A percentile compares a stretch with the other conserved stretches of the same genome.
phyloP scores from a whole-genome alignment of 441 rosid species.

The Adansonia madagascariensis region DNA sequence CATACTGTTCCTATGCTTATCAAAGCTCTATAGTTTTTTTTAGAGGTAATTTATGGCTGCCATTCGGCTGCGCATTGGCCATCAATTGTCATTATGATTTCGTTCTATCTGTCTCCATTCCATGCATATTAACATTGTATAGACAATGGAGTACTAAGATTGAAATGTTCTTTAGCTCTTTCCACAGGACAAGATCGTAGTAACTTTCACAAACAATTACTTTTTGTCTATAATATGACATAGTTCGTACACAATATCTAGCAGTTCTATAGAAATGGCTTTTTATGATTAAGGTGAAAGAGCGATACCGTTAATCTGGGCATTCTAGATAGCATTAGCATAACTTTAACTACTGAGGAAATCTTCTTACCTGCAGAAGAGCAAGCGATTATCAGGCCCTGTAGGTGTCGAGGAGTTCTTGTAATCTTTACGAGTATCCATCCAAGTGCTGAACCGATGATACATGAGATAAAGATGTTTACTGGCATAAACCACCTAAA shows the following conservation, averaged over 20 bases:
- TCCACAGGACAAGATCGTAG: not conserved
- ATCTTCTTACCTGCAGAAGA: slow-evolving; percentile 41
- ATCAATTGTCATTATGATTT: not conserved
- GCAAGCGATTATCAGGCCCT: slow-evolving; percentile 45
- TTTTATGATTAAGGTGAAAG: not conserved
- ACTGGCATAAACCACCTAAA: slow-evolving; percentile 55
- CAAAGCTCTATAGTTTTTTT: not conserved
- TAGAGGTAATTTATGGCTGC: not conserved
- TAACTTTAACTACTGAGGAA: not conserved
- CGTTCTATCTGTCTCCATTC: not conserved
- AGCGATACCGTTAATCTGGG: not conserved
- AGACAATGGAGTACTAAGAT: not conserved
- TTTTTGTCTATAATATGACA: not conserved
- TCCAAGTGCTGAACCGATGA: slow-evolving; percentile 41
- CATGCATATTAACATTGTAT: not conserved
- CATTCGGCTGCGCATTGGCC: not conserved
- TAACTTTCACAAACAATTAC: not conserved
- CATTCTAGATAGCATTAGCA: not conserved
- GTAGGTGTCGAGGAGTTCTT: slow-evolving; percentile 40
- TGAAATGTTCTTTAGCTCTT: not conserved
- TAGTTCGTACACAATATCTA: not conserved
- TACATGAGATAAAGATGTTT: slow-evolving; percentile 41
- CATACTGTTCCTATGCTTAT: too few relatives aligned
- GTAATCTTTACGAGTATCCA: slow-evolving; percentile 44
- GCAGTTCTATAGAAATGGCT: not conserved